These are phyloP conservation scores for Boechera divaricarpa DNA, from an alignment of 345 rosid species.

Conservation along the genomic window DNA sequence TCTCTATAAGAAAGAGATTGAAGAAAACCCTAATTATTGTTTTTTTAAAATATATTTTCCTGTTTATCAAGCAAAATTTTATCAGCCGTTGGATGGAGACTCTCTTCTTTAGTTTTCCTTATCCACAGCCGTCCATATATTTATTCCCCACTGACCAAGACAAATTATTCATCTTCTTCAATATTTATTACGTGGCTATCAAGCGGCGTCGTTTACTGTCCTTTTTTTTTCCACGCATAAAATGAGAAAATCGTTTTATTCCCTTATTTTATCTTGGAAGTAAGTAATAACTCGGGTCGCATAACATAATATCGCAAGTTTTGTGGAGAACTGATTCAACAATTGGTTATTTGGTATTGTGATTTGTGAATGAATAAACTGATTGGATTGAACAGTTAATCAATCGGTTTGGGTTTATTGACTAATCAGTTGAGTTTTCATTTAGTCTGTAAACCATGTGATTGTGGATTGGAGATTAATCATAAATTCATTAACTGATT, in stretches of 20 bases:
- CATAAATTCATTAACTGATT: no score
- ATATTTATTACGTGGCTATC: slow-evolving; percentile 9
- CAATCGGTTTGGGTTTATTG: slow-evolving; percentile 12
- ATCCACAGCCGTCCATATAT: slow-evolving; percentile 34
- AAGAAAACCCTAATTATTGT: slow-evolving; percentile 39
- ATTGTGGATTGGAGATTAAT: no score
- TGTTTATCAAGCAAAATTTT: slow-evolving; percentile 19
- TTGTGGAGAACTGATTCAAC: no score
- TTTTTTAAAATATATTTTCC: background rate
- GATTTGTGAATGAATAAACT: no score
- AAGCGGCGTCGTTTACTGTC: slow-evolving; percentile 18
- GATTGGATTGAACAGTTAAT: background rate
- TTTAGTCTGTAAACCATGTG: no score
- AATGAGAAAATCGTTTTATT: background rate
- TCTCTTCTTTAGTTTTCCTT: background rate
- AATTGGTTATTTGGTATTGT: background rate
- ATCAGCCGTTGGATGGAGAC: slow-evolving; percentile 34
- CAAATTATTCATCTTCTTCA: background rate
- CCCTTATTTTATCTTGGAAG: no score
- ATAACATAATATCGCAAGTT: no score
- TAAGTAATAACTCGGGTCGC: no score
- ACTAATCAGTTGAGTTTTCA: background rate
- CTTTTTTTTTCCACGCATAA: background rate
- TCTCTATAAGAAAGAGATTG: background rate
- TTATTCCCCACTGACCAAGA: slow-evolving; percentile 10